Evolutionary conservation across 768 basidiomycete species (phyloP), one percentile per base, ranked within the genome.

Genomic region (Amanita thiersii): DNA sequence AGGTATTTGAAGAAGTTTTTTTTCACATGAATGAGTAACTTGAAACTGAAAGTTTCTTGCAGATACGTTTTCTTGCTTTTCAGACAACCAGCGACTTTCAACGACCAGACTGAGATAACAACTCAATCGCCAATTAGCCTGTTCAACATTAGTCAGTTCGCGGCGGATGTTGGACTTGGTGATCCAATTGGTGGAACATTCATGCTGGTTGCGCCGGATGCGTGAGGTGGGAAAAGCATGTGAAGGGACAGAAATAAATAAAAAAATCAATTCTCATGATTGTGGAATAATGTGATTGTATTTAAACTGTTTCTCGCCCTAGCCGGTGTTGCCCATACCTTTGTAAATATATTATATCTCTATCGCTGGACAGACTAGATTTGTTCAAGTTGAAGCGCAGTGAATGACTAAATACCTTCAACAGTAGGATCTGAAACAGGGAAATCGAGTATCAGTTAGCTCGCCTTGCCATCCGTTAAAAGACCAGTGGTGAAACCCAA

Each of bases 51-150:
- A 6, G 14, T 49, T 39, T 24, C 25, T 39, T 1, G 42, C 47
- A 73, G 71, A 20, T 75, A 73, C 47, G 58, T 65, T 9, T 73
- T 72, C 54, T 51, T 76, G 34, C 52, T 73, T 12, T 76, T 67
- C 50, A 56, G 60, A 6, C 72, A 76, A 44, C 58, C 70, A 2
- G 35, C 44, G 2, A 60, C 46, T 7, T 76, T 73, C 51, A 53
- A 62, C 32, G 43, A 49, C 1, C 69, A 73, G 48, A 66, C 61
- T 1, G 38, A 65, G 5, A 55, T 73, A 11, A 68, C 58, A 14
- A 31, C 68, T 7, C 49, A 56, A 4, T 65, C 64, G 0, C 50
- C 65, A 3, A 51, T 66, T 35, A 35, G 38, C 1, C 23, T 46
- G 12, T 73, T 72, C 56, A 71, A 72, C 40, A 60, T 73, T 30